These are phyloP conservation scores for Sugiyamaella novakii DNA, from an alignment of 1,139 yeast species.

Conservation along the genomic window DNA sequence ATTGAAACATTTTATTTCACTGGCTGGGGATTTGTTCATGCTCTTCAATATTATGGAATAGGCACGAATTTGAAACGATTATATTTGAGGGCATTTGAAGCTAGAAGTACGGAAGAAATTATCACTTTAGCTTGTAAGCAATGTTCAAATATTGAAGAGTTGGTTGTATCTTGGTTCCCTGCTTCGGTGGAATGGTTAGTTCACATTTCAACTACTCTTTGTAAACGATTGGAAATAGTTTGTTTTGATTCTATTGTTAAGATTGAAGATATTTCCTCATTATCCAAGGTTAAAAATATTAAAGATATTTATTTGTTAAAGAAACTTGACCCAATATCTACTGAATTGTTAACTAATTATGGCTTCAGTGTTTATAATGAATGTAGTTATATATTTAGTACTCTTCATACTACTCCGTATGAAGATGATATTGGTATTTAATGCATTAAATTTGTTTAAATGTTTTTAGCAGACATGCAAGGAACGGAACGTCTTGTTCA, in stretches of 20 bases:
- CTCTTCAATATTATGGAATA: constrained; percentile 4
- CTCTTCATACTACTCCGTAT: too few relatives aligned
- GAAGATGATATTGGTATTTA: too few relatives aligned
- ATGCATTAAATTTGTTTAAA: too few relatives aligned
- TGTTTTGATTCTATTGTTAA: neutral
- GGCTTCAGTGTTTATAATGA: constrained; percentile 3
- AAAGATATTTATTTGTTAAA: constrained; percentile 2
- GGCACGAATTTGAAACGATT: neutral
- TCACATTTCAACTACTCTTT: neutral
- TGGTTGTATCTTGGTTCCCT: constrained; percentile 3
- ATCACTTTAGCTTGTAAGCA: constrained; percentile 1
- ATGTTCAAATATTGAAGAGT: constrained; percentile 8
- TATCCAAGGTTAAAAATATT: neutral
- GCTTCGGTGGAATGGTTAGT: constrained; percentile 5
- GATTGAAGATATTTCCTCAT: neutral
- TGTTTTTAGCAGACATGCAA: too few relatives aligned
- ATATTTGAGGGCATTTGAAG: constrained; percentile 1
- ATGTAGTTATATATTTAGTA: too few relatives aligned
- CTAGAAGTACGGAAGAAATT: neutral
- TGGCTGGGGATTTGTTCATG: constrained; percentile 5
- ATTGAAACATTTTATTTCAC: neutral
- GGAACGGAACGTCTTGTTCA: too few relatives aligned
- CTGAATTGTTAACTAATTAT: neutral
- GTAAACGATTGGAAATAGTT: neutral
- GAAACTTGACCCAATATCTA: neutral